Evolutionary conservation across 768 basidiomycete genomes (phyloP).

Genomic region (Boletus insuetus): DNA sequence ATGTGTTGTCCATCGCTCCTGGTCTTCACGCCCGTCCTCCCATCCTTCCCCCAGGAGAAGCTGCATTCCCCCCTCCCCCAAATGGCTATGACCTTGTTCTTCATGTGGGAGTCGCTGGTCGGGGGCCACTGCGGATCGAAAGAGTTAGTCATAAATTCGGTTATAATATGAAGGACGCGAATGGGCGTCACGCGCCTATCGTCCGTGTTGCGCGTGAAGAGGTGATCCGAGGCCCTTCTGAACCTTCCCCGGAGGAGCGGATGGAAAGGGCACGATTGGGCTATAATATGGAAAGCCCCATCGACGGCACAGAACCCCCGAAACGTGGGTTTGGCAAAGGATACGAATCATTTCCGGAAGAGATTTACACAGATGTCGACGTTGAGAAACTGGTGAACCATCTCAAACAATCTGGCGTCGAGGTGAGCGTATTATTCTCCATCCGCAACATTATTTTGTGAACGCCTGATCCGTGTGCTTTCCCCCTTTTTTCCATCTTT

Average conservation of each 20-base stretch:
- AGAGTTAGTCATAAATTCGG: constrained; percentile 63
- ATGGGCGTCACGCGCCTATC: constrained; percentile 52
- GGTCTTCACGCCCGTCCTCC: constrained; percentile 62
- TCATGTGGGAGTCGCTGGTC: constrained; percentile 66
- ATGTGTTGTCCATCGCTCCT: constrained; percentile 53
- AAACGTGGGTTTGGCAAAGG: constrained; percentile 37
- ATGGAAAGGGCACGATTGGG: constrained; percentile 31
- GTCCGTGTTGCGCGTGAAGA: constrained; percentile 32
- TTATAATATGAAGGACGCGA: constrained; percentile 66
- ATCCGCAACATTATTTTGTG: background rate
- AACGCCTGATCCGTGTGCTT: constrained; percentile 2
- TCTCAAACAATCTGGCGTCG: constrained; percentile 31
- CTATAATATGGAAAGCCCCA: constrained; percentile 25
- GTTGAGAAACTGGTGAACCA: constrained; percentile 36
- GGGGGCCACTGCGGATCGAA: constrained; percentile 64
- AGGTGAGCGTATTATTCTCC: constrained; percentile 24
- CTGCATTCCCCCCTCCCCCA: constrained; percentile 38
- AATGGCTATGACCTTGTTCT: constrained; percentile 67
- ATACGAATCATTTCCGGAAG: constrained; percentile 35
- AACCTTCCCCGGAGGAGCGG: constrained; percentile 25
- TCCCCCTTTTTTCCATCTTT: background rate
- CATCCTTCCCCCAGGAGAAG: constrained; percentile 37
- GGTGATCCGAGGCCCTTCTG: constrained; percentile 11
- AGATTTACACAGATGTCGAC: constrained; percentile 36
- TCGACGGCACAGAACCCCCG: constrained; percentile 29